Evolutionary conservation across 2,329 filamentous ascomycete species (phyloP).

Genomic region (Scedosporium apiospermum): DNA sequence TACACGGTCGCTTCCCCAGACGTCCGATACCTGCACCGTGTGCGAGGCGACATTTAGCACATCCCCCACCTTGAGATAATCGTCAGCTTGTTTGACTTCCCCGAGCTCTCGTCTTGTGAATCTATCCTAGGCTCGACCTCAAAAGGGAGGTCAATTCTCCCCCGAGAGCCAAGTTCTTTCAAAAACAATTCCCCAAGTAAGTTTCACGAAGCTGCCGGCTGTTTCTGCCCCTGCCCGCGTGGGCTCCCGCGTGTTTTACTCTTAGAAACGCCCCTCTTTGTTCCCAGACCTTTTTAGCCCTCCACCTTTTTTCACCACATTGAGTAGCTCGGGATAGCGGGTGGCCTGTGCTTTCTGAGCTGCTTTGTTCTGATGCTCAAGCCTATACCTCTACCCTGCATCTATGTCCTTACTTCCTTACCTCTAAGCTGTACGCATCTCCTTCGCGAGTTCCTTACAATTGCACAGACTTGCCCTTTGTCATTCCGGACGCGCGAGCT

Average conservation of each 20-base stretch:
- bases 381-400: not conserved
- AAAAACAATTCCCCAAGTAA: not conserved
- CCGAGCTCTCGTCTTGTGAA: not conserved
- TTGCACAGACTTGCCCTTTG: not conserved
- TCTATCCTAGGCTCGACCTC: not conserved
- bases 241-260: not conserved
- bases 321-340: not conserved
- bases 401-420: not conserved
- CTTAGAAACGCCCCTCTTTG: not conserved
- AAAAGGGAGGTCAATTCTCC: not conserved
- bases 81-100: not conserved
- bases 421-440: not conserved
- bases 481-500: not conserved
- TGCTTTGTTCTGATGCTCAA: not conserved
- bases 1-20: constrained; percentile 3
- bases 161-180: not conserved
- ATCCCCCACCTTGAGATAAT: not conserved
- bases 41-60: not conserved
- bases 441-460: not conserved
- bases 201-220: not conserved
- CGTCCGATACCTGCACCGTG: constrained; percentile 1
- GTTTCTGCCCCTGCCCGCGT: not conserved
- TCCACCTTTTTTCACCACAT: not conserved
- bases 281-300: not conserved
- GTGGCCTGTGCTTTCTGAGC: constrained; percentile 4